Evolutionary conservation across 1,139 yeast species (phyloP).

Genomic region (Debaryomyces coudertii): DNA sequence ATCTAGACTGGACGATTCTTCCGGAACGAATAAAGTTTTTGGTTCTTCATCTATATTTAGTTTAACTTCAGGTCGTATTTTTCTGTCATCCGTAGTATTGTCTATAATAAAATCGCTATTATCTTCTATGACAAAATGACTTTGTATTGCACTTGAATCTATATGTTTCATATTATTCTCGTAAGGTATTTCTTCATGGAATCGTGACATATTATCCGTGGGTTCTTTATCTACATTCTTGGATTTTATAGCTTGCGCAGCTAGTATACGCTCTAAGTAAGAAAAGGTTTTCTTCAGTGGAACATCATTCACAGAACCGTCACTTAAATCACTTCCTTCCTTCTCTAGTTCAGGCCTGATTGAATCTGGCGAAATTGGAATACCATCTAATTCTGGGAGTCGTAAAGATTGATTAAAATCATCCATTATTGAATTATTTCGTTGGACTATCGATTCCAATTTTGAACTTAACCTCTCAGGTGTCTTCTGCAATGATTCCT

Average conservation of each 20-base stretch:
- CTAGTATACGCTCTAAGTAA: conserved; percentile 36
- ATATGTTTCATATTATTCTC: neutral
- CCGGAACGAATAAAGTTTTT: neutral
- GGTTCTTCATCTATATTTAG: neutral
- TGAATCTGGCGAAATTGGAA: neutral
- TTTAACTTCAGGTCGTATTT: neutral
- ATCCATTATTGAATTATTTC: neutral
- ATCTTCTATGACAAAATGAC: conserved; percentile 3
- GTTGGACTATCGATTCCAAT: neutral
- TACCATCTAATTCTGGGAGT: conserved; percentile 22
- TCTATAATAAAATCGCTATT: neutral
- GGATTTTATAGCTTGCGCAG: conserved; percentile 20
- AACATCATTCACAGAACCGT: neutral
- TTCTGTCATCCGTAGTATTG: neutral
- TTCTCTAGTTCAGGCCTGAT: neutral
- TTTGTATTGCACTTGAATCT: neutral
- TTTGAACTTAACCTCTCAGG: neutral
- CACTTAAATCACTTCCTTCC: too few relatives aligned
- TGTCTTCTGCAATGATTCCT: neutral
- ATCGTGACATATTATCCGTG: too few relatives aligned
- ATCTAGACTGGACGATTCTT: neutral
- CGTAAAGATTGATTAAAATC: conserved; percentile 30
- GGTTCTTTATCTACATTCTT: neutral
- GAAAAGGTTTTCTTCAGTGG: conserved; percentile 18
- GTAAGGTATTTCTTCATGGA: neutral